Conservation (phyloP, 805 yeast genomes). For the Lachancea nothofagi region DNA sequence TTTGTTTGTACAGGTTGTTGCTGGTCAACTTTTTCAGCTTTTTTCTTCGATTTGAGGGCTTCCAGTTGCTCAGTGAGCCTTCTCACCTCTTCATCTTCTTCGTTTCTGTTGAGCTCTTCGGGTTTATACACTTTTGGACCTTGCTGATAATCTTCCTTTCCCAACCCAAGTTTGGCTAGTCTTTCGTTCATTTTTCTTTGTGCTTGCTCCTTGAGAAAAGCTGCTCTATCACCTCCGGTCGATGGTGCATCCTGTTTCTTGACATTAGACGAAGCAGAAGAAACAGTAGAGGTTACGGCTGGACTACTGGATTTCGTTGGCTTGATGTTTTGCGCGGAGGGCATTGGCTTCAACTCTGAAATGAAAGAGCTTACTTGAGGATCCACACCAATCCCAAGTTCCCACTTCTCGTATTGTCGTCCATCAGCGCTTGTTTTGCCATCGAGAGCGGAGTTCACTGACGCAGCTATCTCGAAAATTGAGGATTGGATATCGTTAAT, state of each 20-base stretch:
- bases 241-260: conserved; percentile 3
- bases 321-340: background rate
- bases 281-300: conserved; percentile 10
- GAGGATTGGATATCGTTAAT: conserved; percentile 69
- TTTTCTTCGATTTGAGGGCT: conserved; percentile 44
- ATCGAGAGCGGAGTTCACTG: conserved; percentile 33
- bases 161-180: conserved; percentile 73
- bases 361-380: conserved; percentile 63
- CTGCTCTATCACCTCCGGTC: conserved; percentile 64
- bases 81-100: conserved; percentile 45
- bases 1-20: no score
- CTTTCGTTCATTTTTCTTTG: conserved; percentile 78
- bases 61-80: conserved; percentile 37
- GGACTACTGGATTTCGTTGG: background rate
- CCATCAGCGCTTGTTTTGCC: conserved; percentile 29
- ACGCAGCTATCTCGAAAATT: conserved; percentile 51
- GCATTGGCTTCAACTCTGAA: conserved; percentile 38
- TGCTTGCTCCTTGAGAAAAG: conserved; percentile 78
- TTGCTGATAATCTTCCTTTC: conserved; percentile 27
- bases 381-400: conserved; percentile 70
- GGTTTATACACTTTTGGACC: conserved; percentile 4
- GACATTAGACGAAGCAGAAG: background rate
- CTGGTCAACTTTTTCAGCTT: conserved; percentile 57
- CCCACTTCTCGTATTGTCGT: conserved; percentile 63
- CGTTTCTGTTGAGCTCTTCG: conserved; percentile 32